phyloP scores from a whole-genome alignment of 2,329 filamentous ascomycete genomes.

The Beauveria sp. region DNA sequence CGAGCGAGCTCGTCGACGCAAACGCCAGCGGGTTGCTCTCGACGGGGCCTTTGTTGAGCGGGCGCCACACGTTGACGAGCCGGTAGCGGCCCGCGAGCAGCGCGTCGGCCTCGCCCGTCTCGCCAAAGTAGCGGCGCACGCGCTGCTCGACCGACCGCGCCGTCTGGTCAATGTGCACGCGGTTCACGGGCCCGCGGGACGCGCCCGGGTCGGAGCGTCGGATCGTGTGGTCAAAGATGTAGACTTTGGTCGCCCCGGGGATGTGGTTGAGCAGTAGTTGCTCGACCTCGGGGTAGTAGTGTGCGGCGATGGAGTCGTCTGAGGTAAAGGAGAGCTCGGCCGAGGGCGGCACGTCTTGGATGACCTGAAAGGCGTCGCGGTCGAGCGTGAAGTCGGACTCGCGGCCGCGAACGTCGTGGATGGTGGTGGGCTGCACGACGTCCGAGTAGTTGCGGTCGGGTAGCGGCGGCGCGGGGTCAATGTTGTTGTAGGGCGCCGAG shows the following conservation, averaged over 20 bases:
- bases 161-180: slow-evolving; percentile 82
- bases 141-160: slow-evolving; percentile 55
- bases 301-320: slow-evolving; percentile 58
- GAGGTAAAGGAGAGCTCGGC: slow-evolving; percentile 55
- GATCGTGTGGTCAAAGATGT: slow-evolving; percentile 85
- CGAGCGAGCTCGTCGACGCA: slow-evolving; percentile 55
- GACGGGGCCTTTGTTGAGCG: slow-evolving; percentile 50
- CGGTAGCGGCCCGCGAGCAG: slow-evolving; percentile 64
- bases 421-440: slow-evolving; percentile 40
- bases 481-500: slow-evolving; percentile 55
- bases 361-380: slow-evolving; percentile 64
- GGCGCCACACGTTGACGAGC: slow-evolving; percentile 84
- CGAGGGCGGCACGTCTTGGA: slow-evolving; percentile 49
- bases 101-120: slow-evolving; percentile 54
- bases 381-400: slow-evolving; percentile 63
- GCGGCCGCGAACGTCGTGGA: slow-evolving; percentile 67
- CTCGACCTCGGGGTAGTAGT: slow-evolving; percentile 84
- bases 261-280: slow-evolving; percentile 59
- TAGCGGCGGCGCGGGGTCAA: slow-evolving; percentile 55
- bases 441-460: slow-evolving; percentile 59
- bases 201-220: slow-evolving; percentile 56
- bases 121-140: slow-evolving; percentile 54
- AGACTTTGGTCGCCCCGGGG: slow-evolving; percentile 56
- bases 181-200: slow-evolving; percentile 58
- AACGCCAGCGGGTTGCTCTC: slow-evolving; percentile 62